phyloP scores from a whole-genome alignment of 495 filamentous ascomycete genomes.

The Cercophora newfieldiana region DNA sequence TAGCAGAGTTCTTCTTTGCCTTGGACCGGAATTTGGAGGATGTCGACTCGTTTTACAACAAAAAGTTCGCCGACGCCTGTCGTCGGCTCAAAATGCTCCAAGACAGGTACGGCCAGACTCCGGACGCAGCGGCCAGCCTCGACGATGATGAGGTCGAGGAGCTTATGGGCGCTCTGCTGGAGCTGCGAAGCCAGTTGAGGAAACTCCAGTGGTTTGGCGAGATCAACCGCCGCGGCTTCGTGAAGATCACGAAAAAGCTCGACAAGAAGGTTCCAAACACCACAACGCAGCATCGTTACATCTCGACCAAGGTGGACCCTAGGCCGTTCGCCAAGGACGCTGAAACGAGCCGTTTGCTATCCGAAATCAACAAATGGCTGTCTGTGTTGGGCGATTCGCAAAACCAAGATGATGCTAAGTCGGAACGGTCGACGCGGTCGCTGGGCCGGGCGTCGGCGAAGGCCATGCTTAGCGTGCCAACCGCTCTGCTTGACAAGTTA shows the following conservation, averaged over 20 bases:
- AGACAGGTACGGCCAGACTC: conserved; percentile 72
- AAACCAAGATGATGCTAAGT: conserved; percentile 66
- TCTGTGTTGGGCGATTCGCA: conserved; percentile 75
- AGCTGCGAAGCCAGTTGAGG: conserved; percentile 79
- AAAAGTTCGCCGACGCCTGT: conserved; percentile 79
- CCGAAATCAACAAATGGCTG: conserved; percentile 87
- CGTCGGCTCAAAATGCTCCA: conserved; percentile 82
- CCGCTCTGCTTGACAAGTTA: conserved; percentile 64
- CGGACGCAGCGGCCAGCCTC: conserved; percentile 48
- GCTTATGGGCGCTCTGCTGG: conserved; percentile 82
- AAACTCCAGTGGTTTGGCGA: conserved; percentile 98
- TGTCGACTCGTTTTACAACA: conserved; percentile 94
- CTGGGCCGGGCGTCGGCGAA: conserved; percentile 70
- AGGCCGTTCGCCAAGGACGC: conserved; percentile 79
- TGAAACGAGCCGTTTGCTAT: conserved; percentile 63
- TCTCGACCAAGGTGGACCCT: conserved; percentile 84
- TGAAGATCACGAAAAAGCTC: conserved; percentile 97
- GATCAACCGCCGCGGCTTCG: conserved; percentile 90
- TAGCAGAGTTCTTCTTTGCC: conserved; percentile 92
- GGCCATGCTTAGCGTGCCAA: conserved; percentile 67
- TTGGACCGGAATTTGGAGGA: conserved; percentile 96
- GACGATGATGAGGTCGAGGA: conserved; percentile 82
- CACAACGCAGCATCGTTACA: conserved; percentile 74
- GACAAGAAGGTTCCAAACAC: conserved; percentile 82
- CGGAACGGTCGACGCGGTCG: conserved; percentile 68